Evolutionary conservation across 1,139 yeast species (phyloP).

Genomic region (Saccharomycopsis hybrid): DNA sequence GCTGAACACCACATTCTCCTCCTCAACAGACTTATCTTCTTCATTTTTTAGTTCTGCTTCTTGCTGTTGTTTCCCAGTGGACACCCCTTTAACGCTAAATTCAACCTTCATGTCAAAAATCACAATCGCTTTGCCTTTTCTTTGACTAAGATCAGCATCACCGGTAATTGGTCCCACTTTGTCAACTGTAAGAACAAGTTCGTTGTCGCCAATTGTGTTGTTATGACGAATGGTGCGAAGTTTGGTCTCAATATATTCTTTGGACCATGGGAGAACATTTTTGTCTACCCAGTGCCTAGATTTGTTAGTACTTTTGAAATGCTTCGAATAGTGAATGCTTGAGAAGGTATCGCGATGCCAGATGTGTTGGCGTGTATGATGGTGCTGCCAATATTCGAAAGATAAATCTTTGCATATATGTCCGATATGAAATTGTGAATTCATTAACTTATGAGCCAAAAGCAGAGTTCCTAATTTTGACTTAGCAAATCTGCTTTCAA

Average conservation of each 20-base stretch:
- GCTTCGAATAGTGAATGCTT: no score
- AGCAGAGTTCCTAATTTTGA: no score
- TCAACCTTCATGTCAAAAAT: constrained; percentile 58
- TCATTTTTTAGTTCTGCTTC: constrained; percentile 21
- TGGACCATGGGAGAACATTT: constrained; percentile 74
- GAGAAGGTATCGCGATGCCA: no score
- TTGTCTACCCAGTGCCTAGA: constrained; percentile 77
- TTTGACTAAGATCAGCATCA: constrained; percentile 75
- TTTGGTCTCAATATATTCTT: constrained; percentile 45
- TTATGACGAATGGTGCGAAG: constrained; percentile 34
- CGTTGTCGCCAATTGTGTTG: constrained; percentile 12
- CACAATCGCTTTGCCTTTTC: constrained; percentile 74
- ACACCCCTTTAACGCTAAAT: constrained; percentile 37
- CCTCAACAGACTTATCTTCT: constrained; percentile 25
- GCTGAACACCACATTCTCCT: constrained; percentile 28
- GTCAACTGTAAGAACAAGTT: constrained; percentile 31
- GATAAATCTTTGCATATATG: no score
- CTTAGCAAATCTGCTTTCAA: no score
- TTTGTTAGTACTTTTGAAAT: constrained; percentile 5
- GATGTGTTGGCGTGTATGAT: no score
- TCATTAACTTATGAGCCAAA: no score
- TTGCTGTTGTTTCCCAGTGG: background rate
- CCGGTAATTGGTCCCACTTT: constrained; percentile 48
- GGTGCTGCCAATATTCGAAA: no score
- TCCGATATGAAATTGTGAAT: no score